Percentiles rank a stretch among this genome's conserved stretches.
phyloP scores from a whole-genome alignment of 208 protist genomes.

The Polymyxa betae region DNA sequence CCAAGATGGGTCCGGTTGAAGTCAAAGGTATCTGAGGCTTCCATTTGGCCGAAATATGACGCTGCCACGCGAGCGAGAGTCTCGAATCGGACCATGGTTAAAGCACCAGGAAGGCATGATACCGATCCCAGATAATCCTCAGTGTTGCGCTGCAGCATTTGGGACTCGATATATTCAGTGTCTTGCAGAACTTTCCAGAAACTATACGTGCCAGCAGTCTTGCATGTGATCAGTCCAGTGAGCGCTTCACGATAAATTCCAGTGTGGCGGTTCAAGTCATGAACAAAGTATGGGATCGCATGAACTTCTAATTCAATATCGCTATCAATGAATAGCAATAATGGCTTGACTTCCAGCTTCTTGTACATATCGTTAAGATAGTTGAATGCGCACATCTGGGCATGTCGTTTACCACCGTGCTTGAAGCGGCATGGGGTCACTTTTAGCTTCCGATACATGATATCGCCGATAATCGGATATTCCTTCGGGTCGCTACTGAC shows the following conservation, averaged over 20 bases:
- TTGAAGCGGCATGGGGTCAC: conserved; percentile 43
- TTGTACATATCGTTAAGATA: conserved; percentile 36
- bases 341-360: conserved; percentile 12
- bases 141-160: conserved; percentile 48
- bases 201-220: conserved; percentile 47
- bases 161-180: conserved; percentile 50
- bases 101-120: conserved; percentile 24
- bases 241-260: conserved; percentile 43
- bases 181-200: conserved; percentile 45
- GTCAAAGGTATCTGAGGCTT: conserved; percentile 18
- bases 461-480: conserved; percentile 43
- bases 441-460: conserved; percentile 54
- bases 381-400: conserved; percentile 44
- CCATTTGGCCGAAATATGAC: neutral
- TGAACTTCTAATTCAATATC: conserved; percentile 44
- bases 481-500: conserved; percentile 30
- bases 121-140: conserved; percentile 49
- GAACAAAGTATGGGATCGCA: conserved; percentile 36
- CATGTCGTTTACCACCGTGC: conserved; percentile 46
- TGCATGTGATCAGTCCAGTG: conserved; percentile 48
- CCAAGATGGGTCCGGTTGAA: conserved; percentile 48
- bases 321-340: conserved; percentile 42
- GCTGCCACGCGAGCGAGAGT: neutral
- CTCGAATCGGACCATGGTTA: conserved; percentile 50
- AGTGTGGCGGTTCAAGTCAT: conserved; percentile 25